phyloP scores from a whole-genome alignment of 1,284 basidiomycete species.

The Cystobasidium pallidum region DNA sequence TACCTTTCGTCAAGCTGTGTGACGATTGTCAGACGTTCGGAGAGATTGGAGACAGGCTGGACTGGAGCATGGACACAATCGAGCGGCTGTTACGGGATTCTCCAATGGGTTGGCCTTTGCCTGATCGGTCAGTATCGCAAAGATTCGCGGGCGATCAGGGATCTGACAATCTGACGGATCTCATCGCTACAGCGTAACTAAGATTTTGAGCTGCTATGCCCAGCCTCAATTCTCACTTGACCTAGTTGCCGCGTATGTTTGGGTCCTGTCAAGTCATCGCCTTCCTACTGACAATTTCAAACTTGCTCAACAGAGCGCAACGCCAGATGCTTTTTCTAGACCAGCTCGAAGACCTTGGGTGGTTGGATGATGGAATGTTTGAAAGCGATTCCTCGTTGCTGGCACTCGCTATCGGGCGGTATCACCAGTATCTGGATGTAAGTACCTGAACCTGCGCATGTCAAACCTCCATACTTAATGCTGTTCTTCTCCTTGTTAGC shows the following conservation, averaged over 20 bases:
- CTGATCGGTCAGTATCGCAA: slow-evolving; percentile 12
- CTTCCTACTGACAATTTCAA: neutral
- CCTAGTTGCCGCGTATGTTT: slow-evolving; percentile 25
- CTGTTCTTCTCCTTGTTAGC: neutral
- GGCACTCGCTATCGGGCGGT: slow-evolving; percentile 31
- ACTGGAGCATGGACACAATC: slow-evolving; percentile 27
- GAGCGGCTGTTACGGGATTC: slow-evolving; percentile 18
- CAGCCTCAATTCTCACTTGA: slow-evolving; percentile 40
- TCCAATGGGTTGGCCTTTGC: slow-evolving; percentile 26
- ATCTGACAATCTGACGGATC: neutral
- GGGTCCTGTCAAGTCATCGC: neutral
- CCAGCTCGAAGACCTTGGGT: slow-evolving; percentile 31
- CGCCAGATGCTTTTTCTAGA: slow-evolving; percentile 30
- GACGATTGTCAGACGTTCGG: slow-evolving; percentile 20
- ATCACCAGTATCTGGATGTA: slow-evolving; percentile 40
- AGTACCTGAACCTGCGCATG: neutral
- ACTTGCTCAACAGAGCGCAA: neutral
- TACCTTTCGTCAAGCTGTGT: slow-evolving; percentile 11
- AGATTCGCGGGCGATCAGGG: neutral
- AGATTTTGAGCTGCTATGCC: slow-evolving; percentile 33
- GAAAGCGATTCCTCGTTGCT: slow-evolving; percentile 11
- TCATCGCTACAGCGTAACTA: slow-evolving; percentile 2
- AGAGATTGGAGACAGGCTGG: slow-evolving; percentile 30
- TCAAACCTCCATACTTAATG: no score
- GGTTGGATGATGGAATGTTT: slow-evolving; percentile 21